These are phyloP conservation scores for Russula lepida DNA, from an alignment of 768 basidiomycete species.

Conservation along the genomic window DNA sequence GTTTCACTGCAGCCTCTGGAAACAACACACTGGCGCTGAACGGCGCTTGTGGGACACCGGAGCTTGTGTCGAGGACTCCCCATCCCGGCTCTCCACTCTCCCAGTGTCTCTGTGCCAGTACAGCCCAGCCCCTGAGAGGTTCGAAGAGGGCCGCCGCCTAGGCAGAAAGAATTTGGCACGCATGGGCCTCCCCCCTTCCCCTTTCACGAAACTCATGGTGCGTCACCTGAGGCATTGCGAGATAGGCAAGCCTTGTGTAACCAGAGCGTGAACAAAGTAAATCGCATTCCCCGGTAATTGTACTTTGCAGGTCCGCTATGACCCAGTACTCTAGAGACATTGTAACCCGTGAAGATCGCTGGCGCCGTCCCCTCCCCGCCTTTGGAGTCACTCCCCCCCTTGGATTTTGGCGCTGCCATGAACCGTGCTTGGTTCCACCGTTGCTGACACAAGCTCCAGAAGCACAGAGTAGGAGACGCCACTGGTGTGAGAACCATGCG, in stretches of 20 bases:
- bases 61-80: not conserved
- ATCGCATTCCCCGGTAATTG: not conserved
- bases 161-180: not conserved
- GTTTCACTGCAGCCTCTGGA: not conserved
- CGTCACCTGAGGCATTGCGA: too few species aligned
- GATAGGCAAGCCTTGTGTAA: not conserved
- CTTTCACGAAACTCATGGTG: not conserved
- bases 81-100: not conserved
- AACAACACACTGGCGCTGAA: not conserved
- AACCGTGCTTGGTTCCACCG: not conserved
- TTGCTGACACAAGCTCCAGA: not conserved
- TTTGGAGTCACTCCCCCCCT: not conserved
- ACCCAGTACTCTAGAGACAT: not conserved
- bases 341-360: not conserved
- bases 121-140: not conserved
- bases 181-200: not conserved
- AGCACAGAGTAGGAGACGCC: not conserved
- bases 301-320: not conserved
- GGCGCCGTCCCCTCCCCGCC: not conserved
- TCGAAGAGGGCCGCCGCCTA: not conserved
- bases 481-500: not conserved
- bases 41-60: not conserved
- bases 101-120: not conserved
- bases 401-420: not conserved
- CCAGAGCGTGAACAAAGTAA: not conserved